Percentiles rank a stretch among this genome's conserved stretches.
These are phyloP conservation scores for Cyclospora cayetanensis DNA, from an alignment of 169 alveolate species.

Conservation along the genomic window DNA sequence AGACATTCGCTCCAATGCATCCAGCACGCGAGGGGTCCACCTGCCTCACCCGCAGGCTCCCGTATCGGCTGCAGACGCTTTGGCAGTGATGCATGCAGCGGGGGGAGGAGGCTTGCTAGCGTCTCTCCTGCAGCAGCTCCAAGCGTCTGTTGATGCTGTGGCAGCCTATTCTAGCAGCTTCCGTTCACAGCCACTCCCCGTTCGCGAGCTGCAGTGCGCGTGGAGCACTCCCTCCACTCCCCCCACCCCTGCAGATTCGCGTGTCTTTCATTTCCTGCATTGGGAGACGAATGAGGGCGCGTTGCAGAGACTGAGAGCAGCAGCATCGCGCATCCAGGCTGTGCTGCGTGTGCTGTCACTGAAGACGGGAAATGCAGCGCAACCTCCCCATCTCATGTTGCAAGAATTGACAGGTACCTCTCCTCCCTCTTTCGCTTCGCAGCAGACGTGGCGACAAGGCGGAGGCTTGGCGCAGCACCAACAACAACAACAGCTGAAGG, in stretches of 20 bases:
- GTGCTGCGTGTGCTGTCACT: conserved; percentile 33
- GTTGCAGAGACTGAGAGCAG: conserved; percentile 41
- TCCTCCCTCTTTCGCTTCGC: background rate
- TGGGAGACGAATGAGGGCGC: conserved; percentile 38
- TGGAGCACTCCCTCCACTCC: no score
- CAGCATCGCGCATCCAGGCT: conserved; percentile 24
- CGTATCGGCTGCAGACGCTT: conserved; percentile 1
- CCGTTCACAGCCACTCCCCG: conserved; percentile 34
- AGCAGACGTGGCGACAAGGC: background rate
- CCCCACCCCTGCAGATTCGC: conserved; percentile 11
- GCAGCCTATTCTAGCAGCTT: background rate
- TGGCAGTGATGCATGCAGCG: background rate
- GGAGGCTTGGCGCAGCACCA: background rate
- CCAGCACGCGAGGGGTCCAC: conserved; percentile 1
- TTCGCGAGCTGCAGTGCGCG: background rate
- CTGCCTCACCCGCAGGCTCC: background rate
- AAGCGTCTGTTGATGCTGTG: background rate
- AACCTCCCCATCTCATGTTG: conserved; percentile 2
- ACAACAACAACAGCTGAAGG: background rate
- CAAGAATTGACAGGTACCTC: background rate
- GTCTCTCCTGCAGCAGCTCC: conserved; percentile 55
- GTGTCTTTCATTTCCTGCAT: conserved; percentile 27
- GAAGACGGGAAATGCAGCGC: background rate
- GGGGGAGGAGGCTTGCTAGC: background rate
- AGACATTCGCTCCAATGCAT: background rate